A percentile compares a stretch with the other conserved stretches of the same genome.
phyloP scores from a whole-genome alignment of 225 moss, liverwort and hornwort species.

The Anthoceros angustus region DNA sequence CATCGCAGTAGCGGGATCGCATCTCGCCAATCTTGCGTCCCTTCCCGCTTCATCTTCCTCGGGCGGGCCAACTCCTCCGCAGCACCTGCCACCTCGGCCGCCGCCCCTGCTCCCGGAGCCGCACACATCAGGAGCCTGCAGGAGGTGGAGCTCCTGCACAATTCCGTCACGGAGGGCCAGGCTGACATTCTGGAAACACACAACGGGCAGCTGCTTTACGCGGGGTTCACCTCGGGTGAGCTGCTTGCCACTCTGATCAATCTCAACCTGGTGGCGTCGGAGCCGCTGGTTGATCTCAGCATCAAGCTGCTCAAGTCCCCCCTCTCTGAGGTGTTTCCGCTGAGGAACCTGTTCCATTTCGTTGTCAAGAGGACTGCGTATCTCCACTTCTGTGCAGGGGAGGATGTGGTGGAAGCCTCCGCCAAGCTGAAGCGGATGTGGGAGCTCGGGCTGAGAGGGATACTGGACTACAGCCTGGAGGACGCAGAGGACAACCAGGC shows the following conservation, averaged over 20 bases:
- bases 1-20: no score
- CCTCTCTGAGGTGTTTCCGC: slow-evolving; percentile 7
- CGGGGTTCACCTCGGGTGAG: slow-evolving; percentile 51
- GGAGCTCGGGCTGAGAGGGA: slow-evolving; percentile 61
- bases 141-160: no score
- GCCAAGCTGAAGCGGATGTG: slow-evolving; percentile 58
- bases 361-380: slow-evolving; percentile 66
- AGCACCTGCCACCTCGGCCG: no score
- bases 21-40: no score
- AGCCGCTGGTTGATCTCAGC: slow-evolving; percentile 63
- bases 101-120: no score
- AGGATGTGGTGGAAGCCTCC: slow-evolving; percentile 54
- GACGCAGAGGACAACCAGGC: slow-evolving; percentile 59
- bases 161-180: no score
- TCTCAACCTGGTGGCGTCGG: slow-evolving; percentile 58
- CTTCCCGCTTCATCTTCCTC: no score
- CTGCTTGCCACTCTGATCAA: slow-evolving; percentile 42
- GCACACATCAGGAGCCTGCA: no score
- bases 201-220: slow-evolving; percentile 38
- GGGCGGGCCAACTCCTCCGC: no score
- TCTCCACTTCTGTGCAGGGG: slow-evolving; percentile 79
- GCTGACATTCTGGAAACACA: slow-evolving; percentile 16
- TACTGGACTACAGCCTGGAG: slow-evolving; percentile 74
- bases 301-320: slow-evolving; percentile 51
- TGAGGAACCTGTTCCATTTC: not conserved